Base-by-base conservation (phyloP, 208 protist genomes). In the Trypanosoma melophagium region DNA sequence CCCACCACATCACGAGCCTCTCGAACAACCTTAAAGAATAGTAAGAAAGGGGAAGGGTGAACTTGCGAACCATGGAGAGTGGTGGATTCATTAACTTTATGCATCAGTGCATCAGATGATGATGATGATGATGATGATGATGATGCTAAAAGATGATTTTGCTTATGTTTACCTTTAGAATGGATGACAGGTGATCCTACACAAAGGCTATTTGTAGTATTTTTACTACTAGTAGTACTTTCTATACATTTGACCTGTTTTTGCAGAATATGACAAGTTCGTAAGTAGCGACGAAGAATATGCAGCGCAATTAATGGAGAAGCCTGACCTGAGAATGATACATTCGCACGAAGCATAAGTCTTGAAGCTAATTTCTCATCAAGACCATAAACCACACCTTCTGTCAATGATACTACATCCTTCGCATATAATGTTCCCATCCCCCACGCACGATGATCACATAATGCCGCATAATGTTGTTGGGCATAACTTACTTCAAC, bases 1-100 rank as follows among this genome's bases (percentile, higher is more conserved):
- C 63, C 7, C 2, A 90, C 59, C 38, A 89, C 73, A 40, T 89
- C 86, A n/a, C 84, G 80, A 7, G 86, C 68, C 47, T 95, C 86
- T 17, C 80, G 84, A 52, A 86, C 60, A 44, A 89, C 79, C 56
- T 90, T 83, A 54, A 92, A 92, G 60, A 95, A 92, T 19, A 87
- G 54, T 22, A 92, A 74, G 56, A 90, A 95, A 7, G 86, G 86
- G 13, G 79, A 66, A 1, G 89, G 89, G 66, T 92, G 86, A 21
- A 72, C 73, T 21, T 41, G 35, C 9, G 50, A 22, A 69, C 53
- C 25, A 31, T 42, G 4, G 7, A 10, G 8, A 45, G 10, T 2
- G 1, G n/a, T 56, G 24, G 16, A 35, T 16, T 13, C 21, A 1
- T 25, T 42, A 21, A 1, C 17, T 5, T 42, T 25, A 42, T 47